Base-by-base conservation (phyloP, 371 early-diverging fungal species). In the Spiromyces aspiralis region DNA sequence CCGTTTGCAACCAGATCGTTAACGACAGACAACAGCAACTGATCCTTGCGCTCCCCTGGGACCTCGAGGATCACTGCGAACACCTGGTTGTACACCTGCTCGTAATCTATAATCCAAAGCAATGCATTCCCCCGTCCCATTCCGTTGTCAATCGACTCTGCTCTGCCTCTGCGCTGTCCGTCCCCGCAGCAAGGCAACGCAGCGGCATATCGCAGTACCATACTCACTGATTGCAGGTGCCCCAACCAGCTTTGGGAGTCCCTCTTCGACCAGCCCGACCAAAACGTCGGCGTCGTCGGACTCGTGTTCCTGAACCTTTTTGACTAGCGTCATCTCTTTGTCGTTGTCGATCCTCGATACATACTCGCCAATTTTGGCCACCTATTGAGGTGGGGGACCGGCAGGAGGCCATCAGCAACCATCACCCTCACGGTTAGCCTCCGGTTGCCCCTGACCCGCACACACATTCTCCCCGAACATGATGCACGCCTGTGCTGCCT, bases 21-120 rank as follows among this genome's bases (percentile, higher is more conserved):
- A 3, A 58, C 57, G 6, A 60, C 25, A 0, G 41, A 43, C 12
- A n/a, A 35, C 12, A 24, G 35, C 3, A 28, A 35, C 27, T 35
- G 35, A n/a, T 44, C 25, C 43, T 24, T 45, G 16, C 44, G 51
- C 35, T 35, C 55, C 24, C 22, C 22, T n/a, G n/a, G n/a, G 42
- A 12, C n/a, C 20, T 43, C 26, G 50, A 20, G 23, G 4, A 50
- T 52, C 4, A 67, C 35, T 0, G 53, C 61, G 46, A 64, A 59
- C 43, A 64, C 42, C 56, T 67, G 67, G 53, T 59, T 66, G 57
- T 56, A 66, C 19, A 59, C 59, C 0, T 64, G 54, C 50, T 67
- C 64, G 16, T 35, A 35, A 16, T 35, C 35, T 35, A 35, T 35
- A 16, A 35, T 35, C 16, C n/a, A n/a, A n/a, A n/a, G n/a, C n/a